Evolutionary conservation across 2,329 filamentous ascomycete species (phyloP).

Genomic region (Penicillium brevicompactum): DNA sequence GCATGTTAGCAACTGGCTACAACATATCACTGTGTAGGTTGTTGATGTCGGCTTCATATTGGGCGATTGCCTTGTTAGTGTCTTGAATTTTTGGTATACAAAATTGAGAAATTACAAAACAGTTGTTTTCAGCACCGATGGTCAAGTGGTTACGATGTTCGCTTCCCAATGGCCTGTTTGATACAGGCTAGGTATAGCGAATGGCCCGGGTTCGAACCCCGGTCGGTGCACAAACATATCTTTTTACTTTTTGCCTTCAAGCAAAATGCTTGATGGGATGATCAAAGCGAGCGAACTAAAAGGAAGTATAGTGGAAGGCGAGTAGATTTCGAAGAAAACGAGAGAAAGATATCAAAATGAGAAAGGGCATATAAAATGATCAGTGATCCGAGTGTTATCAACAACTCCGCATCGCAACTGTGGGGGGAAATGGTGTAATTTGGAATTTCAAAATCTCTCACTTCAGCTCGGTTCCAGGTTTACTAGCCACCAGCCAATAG

Average conservation of each 20-base stretch:
- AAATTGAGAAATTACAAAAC: no score
- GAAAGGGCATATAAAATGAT: no score
- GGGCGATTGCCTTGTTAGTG: no score
- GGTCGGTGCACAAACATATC: not conserved
- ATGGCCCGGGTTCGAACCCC: constrained; percentile 5
- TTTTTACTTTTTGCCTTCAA: not conserved
- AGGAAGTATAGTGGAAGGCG: not conserved
- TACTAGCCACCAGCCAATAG: not conserved
- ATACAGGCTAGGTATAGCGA: not conserved
- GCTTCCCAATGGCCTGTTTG: not conserved
- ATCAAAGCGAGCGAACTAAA: not conserved
- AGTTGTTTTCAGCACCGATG: not conserved
- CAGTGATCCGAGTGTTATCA: no score
- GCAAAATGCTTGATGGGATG: not conserved
- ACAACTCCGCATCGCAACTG: not conserved
- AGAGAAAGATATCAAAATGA: not conserved
- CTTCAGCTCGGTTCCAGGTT: not conserved
- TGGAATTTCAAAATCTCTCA: not conserved
- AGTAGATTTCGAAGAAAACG: not conserved
- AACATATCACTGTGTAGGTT: no score
- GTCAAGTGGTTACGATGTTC: not conserved
- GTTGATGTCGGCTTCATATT: no score
- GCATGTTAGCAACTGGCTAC: no score
- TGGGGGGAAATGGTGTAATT: constrained; percentile 5
- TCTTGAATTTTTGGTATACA: no score